A percentile compares a stretch with the other conserved stretches of the same genome.
Evolutionary conservation across 805 yeast species (phyloP).

Genomic region (Wickerhamomyces silvicola): DNA sequence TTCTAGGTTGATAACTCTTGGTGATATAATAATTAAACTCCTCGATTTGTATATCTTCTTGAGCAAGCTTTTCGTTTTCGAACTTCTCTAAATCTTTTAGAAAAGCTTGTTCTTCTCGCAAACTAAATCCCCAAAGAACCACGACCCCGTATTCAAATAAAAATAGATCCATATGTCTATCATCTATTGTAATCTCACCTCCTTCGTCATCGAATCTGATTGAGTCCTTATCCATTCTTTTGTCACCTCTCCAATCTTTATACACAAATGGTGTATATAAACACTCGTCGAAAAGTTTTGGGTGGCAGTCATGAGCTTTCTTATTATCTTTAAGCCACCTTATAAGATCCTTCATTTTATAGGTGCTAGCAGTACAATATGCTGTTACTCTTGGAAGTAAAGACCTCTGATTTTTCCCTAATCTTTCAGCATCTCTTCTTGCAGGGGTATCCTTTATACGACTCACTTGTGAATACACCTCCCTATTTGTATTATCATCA

Average conservation of each 20-base stretch:
- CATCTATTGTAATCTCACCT: conserved; percentile 86
- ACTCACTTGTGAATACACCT: conserved; percentile 77
- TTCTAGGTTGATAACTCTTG: conserved; percentile 88
- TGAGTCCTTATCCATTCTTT: conserved; percentile 36
- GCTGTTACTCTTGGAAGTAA: conserved; percentile 91
- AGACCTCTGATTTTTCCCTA: conserved; percentile 72
- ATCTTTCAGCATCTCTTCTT: conserved; percentile 85
- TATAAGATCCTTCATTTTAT: conserved; percentile 78
- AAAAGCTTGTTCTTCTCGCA: conserved; percentile 76
- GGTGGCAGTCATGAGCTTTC: conserved; percentile 67
- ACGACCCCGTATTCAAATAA: conserved; percentile 96
- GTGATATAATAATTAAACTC: conserved; percentile 95
- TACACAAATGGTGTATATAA: conserved; percentile 83
- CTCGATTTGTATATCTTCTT: conserved; percentile 89
- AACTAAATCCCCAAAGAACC: conserved; percentile 92
- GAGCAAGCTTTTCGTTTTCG: conserved; percentile 85
- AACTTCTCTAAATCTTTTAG: conserved; percentile 81
- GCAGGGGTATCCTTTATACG: conserved; percentile 85
- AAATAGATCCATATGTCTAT: conserved; percentile 70
- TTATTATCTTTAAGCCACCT: conserved; percentile 81
- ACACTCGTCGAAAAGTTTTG: conserved; percentile 91
- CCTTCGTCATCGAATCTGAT: conserved; percentile 88
- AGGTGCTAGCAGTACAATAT: conserved; percentile 91
- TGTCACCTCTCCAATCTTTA: conserved; percentile 67
- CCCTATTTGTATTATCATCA: conserved; percentile 25